Percentiles rank a stretch among this genome's conserved stretches.
Conservation (phyloP, 129 eudicot species). For the Centaurea solstitialis region DNA sequence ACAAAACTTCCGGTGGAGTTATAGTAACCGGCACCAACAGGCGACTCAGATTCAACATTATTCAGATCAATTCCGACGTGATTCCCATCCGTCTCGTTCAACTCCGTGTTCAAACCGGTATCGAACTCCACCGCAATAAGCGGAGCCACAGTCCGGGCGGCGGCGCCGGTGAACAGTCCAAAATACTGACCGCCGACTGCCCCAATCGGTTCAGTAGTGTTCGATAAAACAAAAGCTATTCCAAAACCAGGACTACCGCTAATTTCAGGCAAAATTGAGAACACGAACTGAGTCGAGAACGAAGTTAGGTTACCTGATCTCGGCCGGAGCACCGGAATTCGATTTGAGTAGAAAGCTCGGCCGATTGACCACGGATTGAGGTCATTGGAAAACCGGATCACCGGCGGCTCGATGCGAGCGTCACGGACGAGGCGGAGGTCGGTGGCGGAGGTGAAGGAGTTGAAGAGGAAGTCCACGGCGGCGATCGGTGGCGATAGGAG, state of each 20-base stretch:
- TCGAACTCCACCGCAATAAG: constrained; percentile 70
- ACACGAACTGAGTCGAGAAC: constrained; percentile 69
- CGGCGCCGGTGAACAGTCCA: constrained; percentile 41
- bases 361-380: constrained; percentile 62
- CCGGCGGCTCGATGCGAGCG: constrained; percentile 64
- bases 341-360: constrained; percentile 50
- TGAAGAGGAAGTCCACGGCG: constrained; percentile 66
- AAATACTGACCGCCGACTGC: constrained; percentile 68
- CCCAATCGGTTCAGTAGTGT: constrained; percentile 38
- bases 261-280: constrained; percentile 57
- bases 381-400: constrained; percentile 62
- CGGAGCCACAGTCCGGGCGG: constrained; percentile 35
- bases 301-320: constrained; percentile 33
- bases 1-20: constrained; percentile 28
- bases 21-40: constrained; percentile 53
- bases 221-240: constrained; percentile 55
- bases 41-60: constrained; percentile 33
- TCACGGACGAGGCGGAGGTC: constrained; percentile 39
- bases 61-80: constrained; percentile 74
- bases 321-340: constrained; percentile 34
- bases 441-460: constrained; percentile 54
- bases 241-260: constrained; percentile 69
- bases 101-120: constrained; percentile 53
- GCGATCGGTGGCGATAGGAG: constrained; percentile 25
- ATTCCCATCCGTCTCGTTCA: constrained; percentile 55